A percentile compares a stretch with the other conserved stretches of the same genome.
phyloP scores from a whole-genome alignment of 176 grass and related monocot species.

The Avena atlantica region DNA sequence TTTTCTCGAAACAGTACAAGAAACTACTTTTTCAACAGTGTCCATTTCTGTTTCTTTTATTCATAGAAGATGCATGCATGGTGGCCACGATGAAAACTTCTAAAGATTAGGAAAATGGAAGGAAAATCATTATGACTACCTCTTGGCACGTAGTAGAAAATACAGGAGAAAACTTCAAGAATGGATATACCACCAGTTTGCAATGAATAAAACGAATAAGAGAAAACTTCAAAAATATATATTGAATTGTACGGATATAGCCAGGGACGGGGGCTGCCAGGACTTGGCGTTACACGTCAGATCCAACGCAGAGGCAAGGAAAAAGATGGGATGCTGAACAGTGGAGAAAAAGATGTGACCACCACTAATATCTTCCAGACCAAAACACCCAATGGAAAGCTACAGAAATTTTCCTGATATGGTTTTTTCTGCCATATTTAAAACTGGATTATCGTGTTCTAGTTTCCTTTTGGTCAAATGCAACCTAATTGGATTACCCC shows the following conservation, averaged over 20 bases:
- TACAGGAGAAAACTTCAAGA: slow-evolving; percentile 42
- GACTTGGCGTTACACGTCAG: slow-evolving; percentile 44
- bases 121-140: slow-evolving; percentile 14
- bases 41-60: background rate
- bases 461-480: slow-evolving; percentile 37
- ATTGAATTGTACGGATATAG: slow-evolving; percentile 27
- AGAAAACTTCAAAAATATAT: background rate
- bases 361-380: slow-evolving; percentile 8
- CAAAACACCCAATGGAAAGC: background rate
- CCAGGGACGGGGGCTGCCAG: background rate
- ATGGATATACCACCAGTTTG: slow-evolving; percentile 2
- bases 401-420: slow-evolving; percentile 20
- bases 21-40: slow-evolving; percentile 42
- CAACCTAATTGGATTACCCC: background rate
- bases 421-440: background rate
- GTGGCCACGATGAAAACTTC: slow-evolving; percentile 45
- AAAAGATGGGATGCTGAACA: background rate
- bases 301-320: slow-evolving; percentile 38
- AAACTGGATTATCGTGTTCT: background rate
- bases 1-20: background rate
- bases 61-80: background rate
- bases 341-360: background rate
- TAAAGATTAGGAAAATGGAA: slow-evolving; percentile 12
- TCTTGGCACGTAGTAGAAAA: slow-evolving; percentile 25
- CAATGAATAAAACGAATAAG: background rate